A percentile compares a stretch with the other conserved stretches of the same genome.
Evolutionary conservation across 306 rosid genomes (phyloP).

Genomic region (Rosa rugosa): DNA sequence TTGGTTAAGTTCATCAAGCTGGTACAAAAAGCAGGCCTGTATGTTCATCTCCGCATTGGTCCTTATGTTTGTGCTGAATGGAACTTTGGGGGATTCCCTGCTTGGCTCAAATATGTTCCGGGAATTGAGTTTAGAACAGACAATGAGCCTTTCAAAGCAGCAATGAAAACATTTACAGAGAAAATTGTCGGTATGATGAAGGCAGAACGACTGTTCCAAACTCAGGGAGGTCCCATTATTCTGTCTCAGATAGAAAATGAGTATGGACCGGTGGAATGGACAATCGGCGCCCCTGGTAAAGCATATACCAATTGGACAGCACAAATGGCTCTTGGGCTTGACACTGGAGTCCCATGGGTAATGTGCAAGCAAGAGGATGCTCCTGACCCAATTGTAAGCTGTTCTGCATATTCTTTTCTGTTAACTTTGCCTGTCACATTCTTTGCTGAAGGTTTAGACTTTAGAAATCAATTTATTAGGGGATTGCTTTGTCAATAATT

Average conservation of each 20-base stretch:
- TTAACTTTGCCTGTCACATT: slow-evolving; percentile 1
- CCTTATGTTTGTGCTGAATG: slow-evolving; percentile 92
- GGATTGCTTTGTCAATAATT: not conserved
- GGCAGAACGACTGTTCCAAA: slow-evolving; percentile 73
- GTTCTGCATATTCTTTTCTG: not conserved
- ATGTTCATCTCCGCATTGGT: slow-evolving; percentile 89
- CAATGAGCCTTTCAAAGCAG: slow-evolving; percentile 88
- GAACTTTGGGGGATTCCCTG: slow-evolving; percentile 99
- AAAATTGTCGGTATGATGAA: slow-evolving; percentile 85
- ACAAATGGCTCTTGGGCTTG: slow-evolving; percentile 81
- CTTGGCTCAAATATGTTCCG: slow-evolving; percentile 89
- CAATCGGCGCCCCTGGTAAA: slow-evolving; percentile 77
- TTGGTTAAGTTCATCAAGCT: slow-evolving; percentile 82
- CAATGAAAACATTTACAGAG: slow-evolving; percentile 78
- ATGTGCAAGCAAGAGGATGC: slow-evolving; percentile 99
- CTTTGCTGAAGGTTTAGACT: not conserved
- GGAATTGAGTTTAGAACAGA: slow-evolving; percentile 86
- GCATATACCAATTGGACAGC: slow-evolving; percentile 88
- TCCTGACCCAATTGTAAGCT: slow-evolving; percentile 85
- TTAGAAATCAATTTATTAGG: not conserved
- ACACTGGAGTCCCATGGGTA: slow-evolving; percentile 94
- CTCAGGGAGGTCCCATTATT: slow-evolving; percentile 93
- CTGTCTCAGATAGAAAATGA: slow-evolving; percentile 94
- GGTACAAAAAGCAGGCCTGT: slow-evolving; percentile 87
- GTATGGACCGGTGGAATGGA: slow-evolving; percentile 88